Base-by-base conservation (phyloP, 257 asterid genomes). In the Solanum pimpinellifolium region DNA sequence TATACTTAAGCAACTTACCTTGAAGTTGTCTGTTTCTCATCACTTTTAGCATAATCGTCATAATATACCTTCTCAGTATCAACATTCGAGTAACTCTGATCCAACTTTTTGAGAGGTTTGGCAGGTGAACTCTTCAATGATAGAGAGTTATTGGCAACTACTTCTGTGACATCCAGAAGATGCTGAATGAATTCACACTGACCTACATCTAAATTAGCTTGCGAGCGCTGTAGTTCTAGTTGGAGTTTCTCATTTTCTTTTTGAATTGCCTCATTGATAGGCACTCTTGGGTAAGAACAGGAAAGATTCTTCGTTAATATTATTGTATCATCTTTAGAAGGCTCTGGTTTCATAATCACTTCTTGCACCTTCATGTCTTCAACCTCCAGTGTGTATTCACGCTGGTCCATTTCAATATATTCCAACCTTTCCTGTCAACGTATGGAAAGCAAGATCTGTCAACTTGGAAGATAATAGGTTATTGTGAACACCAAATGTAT, bases 131-230 rank as follows among this genome's bases (percentile, higher is more conserved):
- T 89, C 86, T 93, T 92, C 47, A 90, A 95, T 4, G 93, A 91
- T 85, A 81, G 86, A 85, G 98, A 83, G 85, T 86, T 92, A 86
- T 93, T 92, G 78, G 97, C 96, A 78, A 96, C 95, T 83, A 92
- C 94, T 92, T 96, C 98, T 16, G 99, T 91, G 88, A 96, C 98
- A 75, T 95, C 99, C 83, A 96, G 94, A 88, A 96, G 94, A 91
- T 94, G 97, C 90, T 96, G 99, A 88, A 96, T 96, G 77, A 96
- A 93, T 94, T 96, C 98, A 89, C 99, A 96, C 87, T 96, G 98
- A 83, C 87, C 83, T 83, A 96, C 95, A 87, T 96, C 99, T 85
- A 90, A 88, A 88, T 93, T 91, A 89, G 98, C 93, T 90, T 96
- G 98, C 25, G 99, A 96, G 60, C 91, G 91, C 86, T 95, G 98